These are phyloP conservation scores for Actinomortierella wolfii DNA, from an alignment of 371 early-diverging fungal species.

Conservation along the genomic window DNA sequence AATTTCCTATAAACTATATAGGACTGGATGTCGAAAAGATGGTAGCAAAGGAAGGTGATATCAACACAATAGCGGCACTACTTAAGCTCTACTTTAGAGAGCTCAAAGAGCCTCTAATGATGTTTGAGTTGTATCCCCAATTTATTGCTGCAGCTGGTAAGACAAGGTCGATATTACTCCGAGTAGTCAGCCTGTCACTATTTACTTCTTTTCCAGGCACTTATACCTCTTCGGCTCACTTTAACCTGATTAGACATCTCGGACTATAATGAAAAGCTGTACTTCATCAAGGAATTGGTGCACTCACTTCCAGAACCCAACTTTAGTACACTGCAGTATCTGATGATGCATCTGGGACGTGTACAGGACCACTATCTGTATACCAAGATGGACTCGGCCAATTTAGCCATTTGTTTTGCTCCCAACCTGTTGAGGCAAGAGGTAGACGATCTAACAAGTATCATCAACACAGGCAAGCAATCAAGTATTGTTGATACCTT, in stretches of 20 bases:
- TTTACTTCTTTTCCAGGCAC: constrained; percentile 7
- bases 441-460: constrained; percentile 55
- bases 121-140: constrained; percentile 76
- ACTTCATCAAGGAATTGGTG: constrained; percentile 69
- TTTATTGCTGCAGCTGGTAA: constrained; percentile 80
- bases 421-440: constrained; percentile 59
- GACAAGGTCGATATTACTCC: too few species aligned
- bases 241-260: constrained; percentile 64
- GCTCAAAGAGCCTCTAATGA: constrained; percentile 76
- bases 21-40: constrained; percentile 43
- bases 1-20: constrained; percentile 12
- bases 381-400: constrained; percentile 90
- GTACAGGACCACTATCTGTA: constrained; percentile 65
- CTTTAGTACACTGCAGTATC: constrained; percentile 69
- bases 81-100: constrained; percentile 87
- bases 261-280: constrained; percentile 78
- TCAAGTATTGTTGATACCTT: constrained; percentile 61
- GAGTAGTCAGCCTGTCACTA: too few species aligned
- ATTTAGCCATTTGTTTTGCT: constrained; percentile 85
- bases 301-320: constrained; percentile 72
- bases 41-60: constrained; percentile 66
- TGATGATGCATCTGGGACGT: constrained; percentile 71
- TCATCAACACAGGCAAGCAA: constrained; percentile 59
- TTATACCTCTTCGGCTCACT: too few species aligned
- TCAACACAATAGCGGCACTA: constrained; percentile 77